A percentile compares a stretch with the other conserved stretches of the same genome.
These are phyloP conservation scores for Onygenales sp. DNA, from an alignment of 2,329 filamentous ascomycete genomes.

Conservation along the genomic window DNA sequence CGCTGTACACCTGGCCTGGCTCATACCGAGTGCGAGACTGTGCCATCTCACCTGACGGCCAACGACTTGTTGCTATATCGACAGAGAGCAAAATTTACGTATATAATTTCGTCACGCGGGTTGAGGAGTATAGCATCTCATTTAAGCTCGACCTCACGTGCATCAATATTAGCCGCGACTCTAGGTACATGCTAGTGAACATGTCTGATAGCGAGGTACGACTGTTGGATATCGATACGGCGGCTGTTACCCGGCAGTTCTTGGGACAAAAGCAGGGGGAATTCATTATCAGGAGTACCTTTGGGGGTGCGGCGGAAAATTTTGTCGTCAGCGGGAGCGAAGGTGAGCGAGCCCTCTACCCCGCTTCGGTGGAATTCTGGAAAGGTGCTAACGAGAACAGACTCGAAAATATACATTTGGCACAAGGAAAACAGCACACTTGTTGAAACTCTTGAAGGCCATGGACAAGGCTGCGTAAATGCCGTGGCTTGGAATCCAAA, in stretches of 20 bases:
- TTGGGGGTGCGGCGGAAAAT: slow-evolving; percentile 84
- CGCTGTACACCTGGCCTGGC: slow-evolving; percentile 56
- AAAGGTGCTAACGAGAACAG: slow-evolving; percentile 24
- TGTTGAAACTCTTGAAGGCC: slow-evolving; percentile 67
- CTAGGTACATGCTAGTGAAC: slow-evolving; percentile 72
- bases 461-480: slow-evolving; percentile 65
- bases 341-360: slow-evolving; percentile 43
- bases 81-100: slow-evolving; percentile 62
- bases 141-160: slow-evolving; percentile 64
- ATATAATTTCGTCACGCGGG: slow-evolving; percentile 67
- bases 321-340: slow-evolving; percentile 90
- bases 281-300: slow-evolving; percentile 70
- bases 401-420: slow-evolving; percentile 74
- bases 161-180: slow-evolving; percentile 71
- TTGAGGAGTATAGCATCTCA: slow-evolving; percentile 65
- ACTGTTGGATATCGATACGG: slow-evolving; percentile 66
- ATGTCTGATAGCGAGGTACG: slow-evolving; percentile 67
- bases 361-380: background rate
- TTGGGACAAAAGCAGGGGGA: slow-evolving; percentile 64
- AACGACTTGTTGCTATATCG: slow-evolving; percentile 69
- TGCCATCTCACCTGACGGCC: slow-evolving; percentile 71
- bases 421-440: slow-evolving; percentile 71
- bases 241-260: slow-evolving; percentile 64
- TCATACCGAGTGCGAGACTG: slow-evolving; percentile 74
- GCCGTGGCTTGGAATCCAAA: slow-evolving; percentile 80